Evolutionary conservation across 495 filamentous ascomycete genomes (phyloP).

Genomic region (Penicillium manginii): DNA sequence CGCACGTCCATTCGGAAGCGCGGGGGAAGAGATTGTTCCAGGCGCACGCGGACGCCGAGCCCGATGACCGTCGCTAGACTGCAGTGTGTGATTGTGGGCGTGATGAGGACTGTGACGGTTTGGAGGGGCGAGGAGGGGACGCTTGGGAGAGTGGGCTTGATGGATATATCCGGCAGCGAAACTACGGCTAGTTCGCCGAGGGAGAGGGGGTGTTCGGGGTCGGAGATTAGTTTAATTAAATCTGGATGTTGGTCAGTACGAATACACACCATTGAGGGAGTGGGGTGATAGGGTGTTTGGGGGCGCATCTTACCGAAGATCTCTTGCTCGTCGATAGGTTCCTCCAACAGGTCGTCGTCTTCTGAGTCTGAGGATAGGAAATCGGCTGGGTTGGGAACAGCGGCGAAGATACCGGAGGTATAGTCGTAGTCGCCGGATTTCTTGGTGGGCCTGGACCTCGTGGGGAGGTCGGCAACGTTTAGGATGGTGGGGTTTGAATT

Average conservation of each 20-base stretch:
- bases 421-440: constrained; percentile 45
- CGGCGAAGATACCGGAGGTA: constrained; percentile 42
- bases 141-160: constrained; percentile 64
- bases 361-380: constrained; percentile 49
- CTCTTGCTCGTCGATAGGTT: constrained; percentile 94
- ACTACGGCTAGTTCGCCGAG: constrained; percentile 92
- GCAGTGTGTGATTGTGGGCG: constrained; percentile 97
- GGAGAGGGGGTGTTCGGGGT: constrained; percentile 94
- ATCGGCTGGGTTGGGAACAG: constrained; percentile 26
- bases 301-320: constrained; percentile 74
- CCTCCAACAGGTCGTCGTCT: constrained; percentile 67
- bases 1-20: constrained; percentile 89
- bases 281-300: too few relatives aligned
- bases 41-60: constrained; percentile 84
- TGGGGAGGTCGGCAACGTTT: constrained; percentile 88
- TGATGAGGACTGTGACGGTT: constrained; percentile 67
- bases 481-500: constrained; percentile 96
- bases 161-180: constrained; percentile 86
- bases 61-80: constrained; percentile 96
- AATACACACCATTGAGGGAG: too few relatives aligned
- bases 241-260: constrained; percentile 53
- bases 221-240: constrained; percentile 88
- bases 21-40: constrained; percentile 90
- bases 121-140: constrained; percentile 48
- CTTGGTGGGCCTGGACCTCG: constrained; percentile 58